These are phyloP conservation scores for Metschnikowia cubensis DNA, from an alignment of 805 yeast genomes.

Conservation along the genomic window DNA sequence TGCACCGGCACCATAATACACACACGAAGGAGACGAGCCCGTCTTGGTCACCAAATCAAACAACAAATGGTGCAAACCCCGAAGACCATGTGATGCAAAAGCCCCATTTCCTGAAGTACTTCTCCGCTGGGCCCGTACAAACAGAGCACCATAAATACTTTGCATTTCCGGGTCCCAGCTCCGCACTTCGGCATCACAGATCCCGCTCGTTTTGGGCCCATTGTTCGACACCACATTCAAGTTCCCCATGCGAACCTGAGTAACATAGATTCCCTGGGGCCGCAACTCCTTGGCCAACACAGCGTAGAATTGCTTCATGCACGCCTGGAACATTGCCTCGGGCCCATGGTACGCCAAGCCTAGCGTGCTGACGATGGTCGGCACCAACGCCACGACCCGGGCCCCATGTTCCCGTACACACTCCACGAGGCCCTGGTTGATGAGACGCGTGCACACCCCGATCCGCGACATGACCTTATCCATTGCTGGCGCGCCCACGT, in stretches of 20 bases:
- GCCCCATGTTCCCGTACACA: constrained; percentile 46
- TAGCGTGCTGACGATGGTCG: constrained; percentile 52
- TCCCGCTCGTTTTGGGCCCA: constrained; percentile 21
- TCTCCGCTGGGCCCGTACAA: constrained; percentile 28
- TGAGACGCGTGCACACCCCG: constrained; percentile 46
- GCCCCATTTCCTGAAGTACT: constrained; percentile 32
- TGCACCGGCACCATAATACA: constrained; percentile 43
- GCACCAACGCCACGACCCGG: constrained; percentile 50
- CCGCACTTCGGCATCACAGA: constrained; percentile 35
- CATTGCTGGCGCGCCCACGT: constrained; percentile 52
- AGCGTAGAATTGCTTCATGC: constrained; percentile 36
- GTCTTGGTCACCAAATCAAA: constrained; percentile 34
- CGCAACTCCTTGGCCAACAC: constrained; percentile 33
- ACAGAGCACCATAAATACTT: constrained; percentile 29
- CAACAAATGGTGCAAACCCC: constrained; percentile 36
- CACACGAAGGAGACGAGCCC: constrained; percentile 24
- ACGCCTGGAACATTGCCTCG: constrained; percentile 51
- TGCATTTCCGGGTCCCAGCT: constrained; percentile 37
- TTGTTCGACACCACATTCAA: constrained; percentile 26
- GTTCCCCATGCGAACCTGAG: constrained; percentile 41
- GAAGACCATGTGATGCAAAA: constrained; percentile 18
- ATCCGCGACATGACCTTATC: constrained; percentile 44
- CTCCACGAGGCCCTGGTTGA: constrained; percentile 53
- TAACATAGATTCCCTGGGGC: constrained; percentile 33
- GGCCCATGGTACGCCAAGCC: constrained; percentile 61